Conservation (phyloP, 1,284 basidiomycete species). For the Athelia psychrophila region DNA sequence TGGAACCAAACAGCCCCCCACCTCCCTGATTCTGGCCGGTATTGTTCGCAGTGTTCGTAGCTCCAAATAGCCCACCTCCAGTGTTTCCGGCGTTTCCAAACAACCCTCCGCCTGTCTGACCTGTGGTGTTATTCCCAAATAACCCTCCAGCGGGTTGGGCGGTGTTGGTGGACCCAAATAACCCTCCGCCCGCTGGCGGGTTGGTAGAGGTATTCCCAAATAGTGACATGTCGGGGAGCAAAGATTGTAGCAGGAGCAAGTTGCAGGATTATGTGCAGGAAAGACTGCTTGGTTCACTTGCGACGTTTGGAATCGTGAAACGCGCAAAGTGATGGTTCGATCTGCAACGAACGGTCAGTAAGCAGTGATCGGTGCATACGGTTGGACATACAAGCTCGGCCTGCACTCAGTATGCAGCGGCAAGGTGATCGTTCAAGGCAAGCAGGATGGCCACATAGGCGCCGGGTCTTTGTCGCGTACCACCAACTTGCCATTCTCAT, state of each 20-base stretch:
- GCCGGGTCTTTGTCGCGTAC: neutral
- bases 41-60: slow-evolving; percentile 12
- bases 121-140: slow-evolving; percentile 25
- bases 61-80: slow-evolving; percentile 11
- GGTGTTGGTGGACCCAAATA: slow-evolving; percentile 7
- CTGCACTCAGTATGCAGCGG: no score
- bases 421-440: neutral
- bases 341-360: no score
- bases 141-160: slow-evolving; percentile 20
- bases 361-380: no score
- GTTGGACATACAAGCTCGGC: no score
- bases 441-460: neutral
- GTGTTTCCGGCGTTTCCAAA: slow-evolving; percentile 7
- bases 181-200: slow-evolving; percentile 5
- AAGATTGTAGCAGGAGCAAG: no score
- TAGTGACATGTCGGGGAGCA: neutral
- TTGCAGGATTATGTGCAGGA: no score
- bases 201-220: slow-evolving; percentile 7
- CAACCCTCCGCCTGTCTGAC: neutral
- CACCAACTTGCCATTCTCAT: neutral
- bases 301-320: no score
- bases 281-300: no score
- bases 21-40: slow-evolving; percentile 1
- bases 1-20: slow-evolving; percentile 18
- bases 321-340: no score